These are phyloP conservation scores for Citrullus colocynthis DNA, from an alignment of 306 rosid species.

Conservation along the genomic window DNA sequence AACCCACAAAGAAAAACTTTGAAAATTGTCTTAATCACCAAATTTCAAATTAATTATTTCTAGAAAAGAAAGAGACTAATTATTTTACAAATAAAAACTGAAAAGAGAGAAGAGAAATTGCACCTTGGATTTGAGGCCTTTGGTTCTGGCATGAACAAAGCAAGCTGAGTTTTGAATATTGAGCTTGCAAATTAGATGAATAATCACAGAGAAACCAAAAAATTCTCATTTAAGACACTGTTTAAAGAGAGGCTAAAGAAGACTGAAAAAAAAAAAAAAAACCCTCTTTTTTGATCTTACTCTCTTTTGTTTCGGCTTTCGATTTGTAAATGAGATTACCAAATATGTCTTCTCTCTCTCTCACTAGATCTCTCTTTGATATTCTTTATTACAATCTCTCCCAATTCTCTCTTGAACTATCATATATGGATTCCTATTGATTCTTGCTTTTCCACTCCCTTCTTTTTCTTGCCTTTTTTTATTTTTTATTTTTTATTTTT, in stretches of 20 bases:
- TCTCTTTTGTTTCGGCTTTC: not conserved
- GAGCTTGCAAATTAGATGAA: conserved; percentile 22
- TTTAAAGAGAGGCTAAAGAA: not conserved
- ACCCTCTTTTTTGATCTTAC: not conserved
- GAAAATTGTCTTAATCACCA: not conserved
- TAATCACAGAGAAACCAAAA: conserved; percentile 11
- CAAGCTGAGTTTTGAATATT: conserved; percentile 25
- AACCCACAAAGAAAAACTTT: not conserved
- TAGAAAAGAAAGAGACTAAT: too few relatives aligned
- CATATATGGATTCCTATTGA: conserved; percentile 16
- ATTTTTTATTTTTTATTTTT: too few relatives aligned
- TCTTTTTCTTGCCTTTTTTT: conserved; percentile 11
- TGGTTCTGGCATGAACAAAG: conserved; percentile 88
- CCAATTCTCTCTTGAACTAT: conserved; percentile 40
- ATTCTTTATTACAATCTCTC: conserved; percentile 34
- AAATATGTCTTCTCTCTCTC: conserved; percentile 36
- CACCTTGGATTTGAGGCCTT: conserved; percentile 66
- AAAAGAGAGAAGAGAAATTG: not conserved
- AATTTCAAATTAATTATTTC: not conserved
- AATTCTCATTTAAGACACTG: conserved; percentile 46
- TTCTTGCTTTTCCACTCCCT: not conserved
- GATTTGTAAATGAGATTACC: conserved; percentile 11
- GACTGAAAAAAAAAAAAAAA: conserved; percentile 2
- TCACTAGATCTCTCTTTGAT: conserved; percentile 11
- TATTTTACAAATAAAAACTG: too few relatives aligned